Evolutionary conservation across 2,329 filamentous ascomycete species (phyloP).

Genomic region (Xylogone sp.): DNA sequence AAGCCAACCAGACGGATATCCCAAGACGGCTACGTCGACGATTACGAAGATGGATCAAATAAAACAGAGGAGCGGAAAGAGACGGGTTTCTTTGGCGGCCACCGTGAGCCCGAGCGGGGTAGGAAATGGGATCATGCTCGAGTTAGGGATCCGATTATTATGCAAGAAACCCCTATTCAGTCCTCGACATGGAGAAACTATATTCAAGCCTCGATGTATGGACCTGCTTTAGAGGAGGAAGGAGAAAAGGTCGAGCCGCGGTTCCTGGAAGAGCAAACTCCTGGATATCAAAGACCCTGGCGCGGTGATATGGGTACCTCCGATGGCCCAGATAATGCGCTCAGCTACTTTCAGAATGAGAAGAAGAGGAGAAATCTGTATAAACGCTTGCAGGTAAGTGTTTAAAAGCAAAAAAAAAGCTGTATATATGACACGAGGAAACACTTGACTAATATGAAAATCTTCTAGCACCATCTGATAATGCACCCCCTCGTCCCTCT

Average conservation of each 20-base stretch:
- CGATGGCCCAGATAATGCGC: slow-evolving; percentile 23
- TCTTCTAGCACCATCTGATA: slow-evolving; percentile 23
- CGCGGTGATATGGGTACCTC: slow-evolving; percentile 24
- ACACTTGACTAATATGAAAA: slow-evolving; percentile 7
- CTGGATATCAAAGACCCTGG: slow-evolving; percentile 30
- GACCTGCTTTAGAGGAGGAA: slow-evolving; percentile 20
- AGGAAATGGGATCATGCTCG: slow-evolving; percentile 31
- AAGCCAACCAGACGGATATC: slow-evolving; percentile 20
- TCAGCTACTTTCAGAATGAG: slow-evolving; percentile 22
- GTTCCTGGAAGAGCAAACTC: slow-evolving; percentile 24
- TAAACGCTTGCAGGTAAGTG: slow-evolving; percentile 22
- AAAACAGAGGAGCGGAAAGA: slow-evolving; percentile 20
- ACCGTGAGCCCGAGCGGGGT: slow-evolving; percentile 27
- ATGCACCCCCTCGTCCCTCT: slow-evolving; percentile 70
- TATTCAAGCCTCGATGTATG: slow-evolving; percentile 28
- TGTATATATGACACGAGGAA: not conserved
- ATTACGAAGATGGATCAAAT: slow-evolving; percentile 17
- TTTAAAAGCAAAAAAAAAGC: not conserved
- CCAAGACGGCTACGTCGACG: slow-evolving; percentile 28
- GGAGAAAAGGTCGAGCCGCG: slow-evolving; percentile 21
- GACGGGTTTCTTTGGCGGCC: slow-evolving; percentile 26
- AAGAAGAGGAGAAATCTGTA: slow-evolving; percentile 21
- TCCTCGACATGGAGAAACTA: slow-evolving; percentile 25
- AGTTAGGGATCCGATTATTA: slow-evolving; percentile 29
- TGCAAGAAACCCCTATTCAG: slow-evolving; percentile 8